These are phyloP conservation scores for Didymella glomerata DNA, from an alignment of 2,329 filamentous ascomycete genomes.

Conservation along the genomic window DNA sequence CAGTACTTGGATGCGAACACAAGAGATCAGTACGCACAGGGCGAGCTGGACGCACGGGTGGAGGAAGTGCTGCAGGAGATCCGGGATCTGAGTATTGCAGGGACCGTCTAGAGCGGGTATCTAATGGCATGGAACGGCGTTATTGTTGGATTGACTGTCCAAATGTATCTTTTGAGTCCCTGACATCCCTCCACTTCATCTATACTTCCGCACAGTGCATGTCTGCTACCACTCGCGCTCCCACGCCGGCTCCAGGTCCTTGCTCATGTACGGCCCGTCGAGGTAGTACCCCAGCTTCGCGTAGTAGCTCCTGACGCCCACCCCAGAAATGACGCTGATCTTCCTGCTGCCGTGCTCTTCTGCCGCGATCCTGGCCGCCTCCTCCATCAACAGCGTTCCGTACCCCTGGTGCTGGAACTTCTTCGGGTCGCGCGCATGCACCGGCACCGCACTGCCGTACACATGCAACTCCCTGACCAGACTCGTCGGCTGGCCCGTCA, in stretches of 20 bases:
- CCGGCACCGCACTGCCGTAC: conserved; percentile 95
- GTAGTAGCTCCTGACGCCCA: conserved; percentile 96
- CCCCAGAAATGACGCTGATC: conserved; percentile 97
- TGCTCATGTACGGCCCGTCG: conserved; percentile 78
- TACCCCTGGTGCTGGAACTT: conserved; percentile 99
- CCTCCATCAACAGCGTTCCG: conserved; percentile 95
- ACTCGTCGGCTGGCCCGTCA: conserved; percentile 85
- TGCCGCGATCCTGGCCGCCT: conserved; percentile 92
- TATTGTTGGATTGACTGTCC: conserved; percentile 5
- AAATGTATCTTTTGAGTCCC: neutral
- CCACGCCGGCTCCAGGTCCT: conserved; percentile 47
- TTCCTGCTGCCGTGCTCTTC: conserved; percentile 94
- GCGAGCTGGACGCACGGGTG: conserved; percentile 87
- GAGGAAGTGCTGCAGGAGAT: conserved; percentile 98
- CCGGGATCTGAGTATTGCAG: conserved; percentile 90
- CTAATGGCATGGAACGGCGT: conserved; percentile 13
- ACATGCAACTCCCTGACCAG: conserved; percentile 95
- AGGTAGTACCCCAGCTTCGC: conserved; percentile 90
- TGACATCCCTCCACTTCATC: neutral
- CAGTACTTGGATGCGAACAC: conserved; percentile 97
- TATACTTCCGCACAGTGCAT: neutral
- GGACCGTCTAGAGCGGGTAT: conserved; percentile 62
- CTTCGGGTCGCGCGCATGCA: conserved; percentile 91
- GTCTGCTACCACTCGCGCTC: conserved; percentile 41
- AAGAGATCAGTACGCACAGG: conserved; percentile 92